Base-by-base conservation (phyloP, 768 basidiomycete species). In the Megacollybia marginata region DNA sequence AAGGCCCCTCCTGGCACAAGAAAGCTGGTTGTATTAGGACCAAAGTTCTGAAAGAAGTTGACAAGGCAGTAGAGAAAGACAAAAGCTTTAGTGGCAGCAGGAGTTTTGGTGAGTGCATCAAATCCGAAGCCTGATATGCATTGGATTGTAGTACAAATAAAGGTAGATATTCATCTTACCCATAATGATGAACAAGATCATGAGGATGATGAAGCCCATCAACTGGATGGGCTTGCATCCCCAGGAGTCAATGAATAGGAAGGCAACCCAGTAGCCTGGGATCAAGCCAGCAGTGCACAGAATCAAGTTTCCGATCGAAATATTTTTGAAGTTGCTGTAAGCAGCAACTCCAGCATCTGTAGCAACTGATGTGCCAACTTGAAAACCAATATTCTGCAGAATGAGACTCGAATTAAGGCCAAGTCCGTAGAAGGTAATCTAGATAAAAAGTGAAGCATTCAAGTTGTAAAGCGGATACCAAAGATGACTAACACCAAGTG, bases 11-110 rank as follows among this genome's bases (percentile, higher is more conserved):
- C 88, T 0, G 90, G 88, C 4, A 91, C 69, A 49, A 91, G 51
- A 64, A 92, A 92, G 0, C 88, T 90, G 1, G 87, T 91, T 0
- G 76, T 77, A 56, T 90, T 88, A 9, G 84, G 86, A 2, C 87
- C 89, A 54, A 90, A 92, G 68, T 92, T 92, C 70, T 88, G 85
- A 84, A 91, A 89, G 70, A 90, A 90, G 62, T 88, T 85, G 58
- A 87, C 78, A 15, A 92, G 70, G 62, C 88, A 88, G 70, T 92
- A 92, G 28, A 89, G 76, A 69, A 86, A 84, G 45, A 89, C 82
- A 63, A 92, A 91, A 2, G 73, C 87, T 33, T 79, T 78, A 13
- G 45, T 72, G 16, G 68, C 62, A 2, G 62, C 10, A 2, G 55
- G 4, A 1, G 72, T 75, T 31, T 73, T 70, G 46, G 43, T 81